phyloP scores from a whole-genome alignment of 2,329 filamentous ascomycete genomes.

The Verruconis gallopava region DNA sequence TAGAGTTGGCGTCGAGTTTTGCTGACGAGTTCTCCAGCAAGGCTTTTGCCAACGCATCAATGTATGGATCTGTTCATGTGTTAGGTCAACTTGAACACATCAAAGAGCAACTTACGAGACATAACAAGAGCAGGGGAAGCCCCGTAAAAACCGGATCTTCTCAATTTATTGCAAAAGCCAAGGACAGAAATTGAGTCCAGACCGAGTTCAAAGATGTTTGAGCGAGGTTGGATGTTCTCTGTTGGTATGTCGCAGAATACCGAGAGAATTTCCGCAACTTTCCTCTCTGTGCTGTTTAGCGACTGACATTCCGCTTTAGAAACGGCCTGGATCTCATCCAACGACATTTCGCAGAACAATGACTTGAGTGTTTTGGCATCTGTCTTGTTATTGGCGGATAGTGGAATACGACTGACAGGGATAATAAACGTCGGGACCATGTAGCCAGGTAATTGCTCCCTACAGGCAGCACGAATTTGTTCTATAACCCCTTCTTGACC shows the following conservation, averaged over 20 bases:
- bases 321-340: constrained; percentile 48
- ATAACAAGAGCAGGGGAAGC: constrained; percentile 57
- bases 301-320: constrained; percentile 13
- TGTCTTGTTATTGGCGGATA: constrained; percentile 83
- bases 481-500: constrained; percentile 5
- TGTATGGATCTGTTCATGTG: constrained; percentile 21
- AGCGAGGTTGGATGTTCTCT: constrained; percentile 36
- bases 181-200: constrained; percentile 81
- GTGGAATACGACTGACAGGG: constrained; percentile 55
- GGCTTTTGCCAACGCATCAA: constrained; percentile 26
- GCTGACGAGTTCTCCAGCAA: too few relatives aligned
- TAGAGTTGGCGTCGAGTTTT: too few relatives aligned
- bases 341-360: constrained; percentile 50
- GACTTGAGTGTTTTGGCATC: constrained; percentile 57
- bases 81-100: constrained; percentile 7
- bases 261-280: constrained; percentile 42
- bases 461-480: constrained; percentile 42
- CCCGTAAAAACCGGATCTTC: constrained; percentile 44
- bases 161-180: constrained; percentile 52
- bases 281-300: constrained; percentile 28
- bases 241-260: constrained; percentile 36
- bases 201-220: constrained; percentile 73
- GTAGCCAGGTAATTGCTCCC: constrained; percentile 59
- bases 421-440: constrained; percentile 87
- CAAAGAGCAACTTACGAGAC: constrained; percentile 31